Evolutionary conservation across 345 rosid species (phyloP), one percentile per base, ranked within the genome.

Genomic region (Carallia brachiata): DNA sequence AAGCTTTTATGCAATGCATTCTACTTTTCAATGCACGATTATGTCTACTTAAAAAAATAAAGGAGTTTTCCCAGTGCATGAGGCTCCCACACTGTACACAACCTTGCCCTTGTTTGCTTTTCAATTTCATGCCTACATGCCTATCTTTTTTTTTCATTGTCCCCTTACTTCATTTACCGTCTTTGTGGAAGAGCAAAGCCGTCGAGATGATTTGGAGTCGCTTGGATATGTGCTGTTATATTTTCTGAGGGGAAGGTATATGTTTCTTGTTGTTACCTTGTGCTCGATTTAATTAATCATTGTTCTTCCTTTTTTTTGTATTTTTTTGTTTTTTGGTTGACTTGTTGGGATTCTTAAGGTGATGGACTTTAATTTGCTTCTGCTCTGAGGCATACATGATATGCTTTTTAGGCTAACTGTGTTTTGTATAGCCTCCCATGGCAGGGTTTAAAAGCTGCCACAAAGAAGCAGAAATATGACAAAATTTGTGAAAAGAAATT

Each of bases 361-460:
- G 7, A 23, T 23, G 4, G 39, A 53, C 36, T 62, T 12, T 36
- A 5, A 52, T 37, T 15, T 44, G 17, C 39, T 62, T 62, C 18
- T 61, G 37, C n/a, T 52, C 36, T 48, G 31, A 16, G 31, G 62
- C 36, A 4, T 12, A 15, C 36, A 30, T 55, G 27, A 28, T 31
- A 30, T 71, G 56, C 31, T 27, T 62, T 59, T 2, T 59, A 56
- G 70, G 36, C 66, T 78, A 47, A 68, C 52, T 70, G 9, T 82
- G 69, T 77, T 48, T 54, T 65, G 61, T 70, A 67, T 74, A 93
- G 97, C 83, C 96, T 93, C 69, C 98, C 98, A 10, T 92, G 96
- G 98, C 98, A 88, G 84, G 98, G 98, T 56, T 81, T 92, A 69
- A 90, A 86, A 85, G 97, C 95, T 54, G 93, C 90, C 47, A 92